Conservation (phyloP, 2,329 filamentous ascomycete species). For the Cytospora paraplurivora region DNA sequence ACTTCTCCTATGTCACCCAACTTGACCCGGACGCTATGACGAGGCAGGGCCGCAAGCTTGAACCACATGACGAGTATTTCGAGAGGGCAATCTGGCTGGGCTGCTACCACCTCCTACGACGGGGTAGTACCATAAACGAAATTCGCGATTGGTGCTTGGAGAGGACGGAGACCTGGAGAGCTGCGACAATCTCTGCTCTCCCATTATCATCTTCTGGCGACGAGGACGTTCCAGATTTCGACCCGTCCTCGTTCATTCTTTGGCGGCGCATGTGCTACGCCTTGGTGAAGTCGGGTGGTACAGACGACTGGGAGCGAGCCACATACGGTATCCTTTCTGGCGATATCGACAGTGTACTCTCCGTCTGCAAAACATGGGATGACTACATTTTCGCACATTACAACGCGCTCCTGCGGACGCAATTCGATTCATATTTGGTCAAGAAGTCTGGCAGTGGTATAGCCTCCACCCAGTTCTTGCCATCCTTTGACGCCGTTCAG, state of each 20-base stretch:
- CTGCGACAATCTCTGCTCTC: conserved; percentile 75
- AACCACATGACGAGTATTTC: conserved; percentile 82
- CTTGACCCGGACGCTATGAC: conserved; percentile 89
- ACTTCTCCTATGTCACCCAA: conserved; percentile 72
- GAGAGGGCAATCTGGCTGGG: conserved; percentile 90
- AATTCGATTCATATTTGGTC: conserved; percentile 74
- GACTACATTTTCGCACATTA: conserved; percentile 86
- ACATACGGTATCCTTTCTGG: conserved; percentile 91
- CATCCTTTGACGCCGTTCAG: conserved; percentile 65
- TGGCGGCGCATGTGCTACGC: conserved; percentile 80
- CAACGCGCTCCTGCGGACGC: conserved; percentile 78
- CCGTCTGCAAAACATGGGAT: conserved; percentile 78
- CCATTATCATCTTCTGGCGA: conserved; percentile 57
- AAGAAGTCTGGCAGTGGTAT: conserved; percentile 55
- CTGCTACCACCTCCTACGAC: conserved; percentile 89
- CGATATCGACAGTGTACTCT: conserved; percentile 75
- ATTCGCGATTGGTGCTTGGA: conserved; percentile 86
- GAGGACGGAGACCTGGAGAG: conserved; percentile 86
- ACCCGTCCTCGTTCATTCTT: conserved; percentile 56
- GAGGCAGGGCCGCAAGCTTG: conserved; percentile 74
- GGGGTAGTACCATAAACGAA: conserved; percentile 72
- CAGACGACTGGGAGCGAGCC: conserved; percentile 79
- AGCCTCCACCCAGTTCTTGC: conserved; percentile 58
- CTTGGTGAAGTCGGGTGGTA: conserved; percentile 67
- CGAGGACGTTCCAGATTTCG: conserved; percentile 44